Base-by-base conservation (phyloP, 2,329 filamentous ascomycete genomes). In the Lasiodiplodia theobromae region DNA sequence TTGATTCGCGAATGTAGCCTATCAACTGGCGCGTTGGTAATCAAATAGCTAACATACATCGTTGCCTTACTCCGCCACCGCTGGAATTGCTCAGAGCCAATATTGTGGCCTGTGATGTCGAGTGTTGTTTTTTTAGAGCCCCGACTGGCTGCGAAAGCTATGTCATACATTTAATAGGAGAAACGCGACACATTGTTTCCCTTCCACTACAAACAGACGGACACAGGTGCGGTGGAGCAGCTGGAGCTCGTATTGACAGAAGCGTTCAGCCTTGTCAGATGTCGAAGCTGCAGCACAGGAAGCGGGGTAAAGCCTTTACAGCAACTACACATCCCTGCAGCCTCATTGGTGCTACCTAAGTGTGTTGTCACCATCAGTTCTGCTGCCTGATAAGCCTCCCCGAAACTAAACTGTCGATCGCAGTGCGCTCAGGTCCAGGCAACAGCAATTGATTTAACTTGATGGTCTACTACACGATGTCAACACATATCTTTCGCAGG, bases 371-470 rank as follows among this genome's bases (percentile, higher is more conserved):
- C n/a, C 12, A n/a, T 62, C 23, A 31, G 10, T 16, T 18, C 10
- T 64, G 60, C 31, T 53, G 60, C 60, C 60, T 64, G 60, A 7
- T 38, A 18, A 25, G n/a, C 60, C 60, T 7, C n/a, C 4, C 14
- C n/a, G 7, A 44, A 62, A 49, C 23, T 52, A 52, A 8, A 12
- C 10, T 7, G 31, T 34, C 31, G 31, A 34, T 34, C 31, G 11
- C 51, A 7, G 7, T 11, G 14, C 28, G 2, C 44, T 12, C n/a
- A 21, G 10, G 18, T 52, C 37, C 60, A 64, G 60, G 60, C 60
- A 64, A 21, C 60, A 64, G 25, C 47, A 52, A 21, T 52, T 21
- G 25, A 25, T 23, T 37, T 23, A 23, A 38, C 47, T 52, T 49
- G 60, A 47, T 37, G 44, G 37, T 38, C 47, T 52, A 49, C 25